Base-by-base conservation (phyloP, 2,329 filamentous ascomycete genomes). In the Aspergillus jensenii region DNA sequence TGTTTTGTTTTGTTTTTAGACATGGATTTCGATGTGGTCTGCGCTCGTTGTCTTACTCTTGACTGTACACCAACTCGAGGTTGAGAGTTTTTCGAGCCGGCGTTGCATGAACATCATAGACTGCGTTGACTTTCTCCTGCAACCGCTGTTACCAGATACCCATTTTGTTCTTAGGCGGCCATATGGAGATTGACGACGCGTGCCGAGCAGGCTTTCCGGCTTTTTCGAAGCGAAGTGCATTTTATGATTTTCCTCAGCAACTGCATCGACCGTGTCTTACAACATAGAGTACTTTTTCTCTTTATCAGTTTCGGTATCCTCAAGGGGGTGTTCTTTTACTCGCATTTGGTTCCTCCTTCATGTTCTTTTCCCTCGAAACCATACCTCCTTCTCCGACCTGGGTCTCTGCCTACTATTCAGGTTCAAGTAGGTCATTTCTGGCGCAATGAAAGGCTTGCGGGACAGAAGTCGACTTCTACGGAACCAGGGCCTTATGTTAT, bases 51-150 rank as follows among this genome's bases (percentile, higher is more conserved):
- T 57, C 56, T 64, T 71, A 68, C 68, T 70, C 62, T 60, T 62
- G 63, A 64, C 64, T 61, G 61, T 67, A 59, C 27, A 31, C 59
- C 49, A 41, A 57, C 55, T 56, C 63, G 59, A 63, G 62, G 62
- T 62, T 62, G 63, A 61, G 15, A 65, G 66, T 69, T 68, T 68
- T 70, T 64, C 65, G 68, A 67, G 67, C 71, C 68, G 67, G 71
- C 69, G 71, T 74, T 76, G 74, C 74, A 76, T 77, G 74, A 74
- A 75, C 73, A 78, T 77, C 74, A 80, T 81, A 81, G 78, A 81
- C 74, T 78, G 79, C 78, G 78, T 79, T 81, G 75, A 73, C 70
- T 75, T 73, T 72, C 67, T 69, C 68, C 69, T 73, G 65, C 69
- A 69, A 74, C 74, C 73, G 74, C 71, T 77, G 76, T 71, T 68